phyloP scores from a whole-genome alignment of 805 yeast species.

The Kodamaea nitidulidarum region DNA sequence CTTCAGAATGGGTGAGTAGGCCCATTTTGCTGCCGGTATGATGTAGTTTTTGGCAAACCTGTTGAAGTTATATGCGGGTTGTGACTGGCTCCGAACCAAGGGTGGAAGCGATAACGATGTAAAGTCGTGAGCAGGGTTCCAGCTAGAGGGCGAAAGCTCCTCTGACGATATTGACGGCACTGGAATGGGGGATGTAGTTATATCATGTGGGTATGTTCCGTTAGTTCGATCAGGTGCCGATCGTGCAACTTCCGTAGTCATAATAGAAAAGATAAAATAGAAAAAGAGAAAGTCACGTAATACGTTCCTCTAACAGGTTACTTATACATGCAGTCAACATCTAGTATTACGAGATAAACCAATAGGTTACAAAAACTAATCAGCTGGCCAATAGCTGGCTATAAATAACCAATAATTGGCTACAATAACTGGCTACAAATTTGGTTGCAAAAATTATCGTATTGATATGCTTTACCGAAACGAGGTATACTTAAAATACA shows the following conservation, averaged over 20 bases:
- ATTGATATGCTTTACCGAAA: constrained; percentile 1
- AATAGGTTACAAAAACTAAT: too few species aligned
- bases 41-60: constrained; percentile 20
- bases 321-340: too few species aligned
- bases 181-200: not conserved
- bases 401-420: not conserved
- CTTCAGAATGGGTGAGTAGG: constrained; percentile 21
- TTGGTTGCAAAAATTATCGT: not conserved
- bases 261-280: not conserved
- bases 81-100: constrained; percentile 12
- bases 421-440: not conserved
- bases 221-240: not conserved
- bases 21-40: constrained; percentile 30
- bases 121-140: constrained; percentile 6
- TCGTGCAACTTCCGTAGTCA: not conserved
- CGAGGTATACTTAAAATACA: constrained; percentile 3
- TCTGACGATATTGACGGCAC: constrained; percentile 3
- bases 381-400: too few species aligned
- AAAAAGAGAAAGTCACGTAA: too few species aligned
- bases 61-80: constrained; percentile 15
- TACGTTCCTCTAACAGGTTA: too few species aligned
- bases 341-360: too few species aligned
- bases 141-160: constrained; percentile 8
- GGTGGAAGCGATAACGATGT: constrained; percentile 3
- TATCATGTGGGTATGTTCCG: not conserved